Base-by-base conservation (phyloP, 1,139 yeast species). In the Starmera stellimalicola region DNA sequence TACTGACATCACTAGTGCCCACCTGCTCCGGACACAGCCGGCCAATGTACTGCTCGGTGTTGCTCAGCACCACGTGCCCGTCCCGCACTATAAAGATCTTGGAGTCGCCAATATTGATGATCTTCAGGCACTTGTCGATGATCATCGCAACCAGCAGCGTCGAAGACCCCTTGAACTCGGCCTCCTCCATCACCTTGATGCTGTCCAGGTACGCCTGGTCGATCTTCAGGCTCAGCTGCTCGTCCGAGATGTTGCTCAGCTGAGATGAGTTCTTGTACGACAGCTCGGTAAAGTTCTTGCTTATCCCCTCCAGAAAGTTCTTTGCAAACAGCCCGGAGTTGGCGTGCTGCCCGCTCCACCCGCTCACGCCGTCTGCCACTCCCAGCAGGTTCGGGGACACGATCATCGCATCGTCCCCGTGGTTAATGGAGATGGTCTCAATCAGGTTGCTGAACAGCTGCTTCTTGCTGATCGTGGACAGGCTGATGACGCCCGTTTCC, bases 391-490 rank as follows among this genome's bases (percentile, higher is more conserved):
- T 62, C 1, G 77, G 73, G 4, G 77, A 68, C 4, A 70, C 70
- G 31, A 73, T 55, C 71, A 72, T 69, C n/a, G 79, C 76, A 47
- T 73, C 80, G 42, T 73, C 80, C 2, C 79, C 79, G 9, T 73
- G 73, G 42, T 67, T 67, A 29, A 72, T 62, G 9, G 73, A 66
- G 6, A 71, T 51, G 0, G 78, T 71, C 41, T 70, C 77, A 17
- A 60, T 60, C 0, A 75, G 75, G 9, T 73, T 67, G 2, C 76
- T 76, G 27, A 63, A 66, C 1, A 75, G 70, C 39, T 77, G 50
- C 50, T 77, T 57, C 43, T 70, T 57, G 3, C 77, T 77, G 26
- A 71, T 51, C 31, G 70, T 57, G 4, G 72, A 53, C 9, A 51
- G 27, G 11, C 41, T 41, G 41, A 60, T 67, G 1, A 75, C 54